phyloP scores from a whole-genome alignment of 2,329 filamentous ascomycete species.

The Biscogniauxia mediterranea region DNA sequence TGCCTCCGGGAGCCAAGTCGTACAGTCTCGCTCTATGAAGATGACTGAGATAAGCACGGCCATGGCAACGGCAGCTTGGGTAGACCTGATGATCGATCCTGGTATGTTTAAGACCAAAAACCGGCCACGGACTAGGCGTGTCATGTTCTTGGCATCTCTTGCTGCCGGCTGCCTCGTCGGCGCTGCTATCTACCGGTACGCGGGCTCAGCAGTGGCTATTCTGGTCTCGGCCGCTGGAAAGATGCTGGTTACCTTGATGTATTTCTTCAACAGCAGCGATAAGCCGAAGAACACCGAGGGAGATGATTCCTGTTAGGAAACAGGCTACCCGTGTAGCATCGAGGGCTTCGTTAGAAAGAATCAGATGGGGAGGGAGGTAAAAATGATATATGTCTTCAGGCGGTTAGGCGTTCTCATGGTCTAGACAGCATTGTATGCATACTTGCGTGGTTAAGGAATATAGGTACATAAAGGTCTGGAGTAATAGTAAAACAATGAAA shows the following conservation, averaged over 20 bases:
- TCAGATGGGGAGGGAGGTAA: too few relatives aligned
- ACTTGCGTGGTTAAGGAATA: too few relatives aligned
- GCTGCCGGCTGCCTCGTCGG: conserved; percentile 50
- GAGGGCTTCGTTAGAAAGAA: too few relatives aligned
- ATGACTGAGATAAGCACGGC: conserved; percentile 63
- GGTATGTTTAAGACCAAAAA: conserved; percentile 47
- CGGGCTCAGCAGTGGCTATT: conserved; percentile 43
- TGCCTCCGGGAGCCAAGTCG: conserved; percentile 58
- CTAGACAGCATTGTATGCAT: too few relatives aligned
- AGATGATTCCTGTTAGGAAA: conserved; percentile 17
- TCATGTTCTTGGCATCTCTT: conserved; percentile 48
- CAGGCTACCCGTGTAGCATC: background rate
- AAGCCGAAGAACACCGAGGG: conserved; percentile 23
- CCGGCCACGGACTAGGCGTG: conserved; percentile 47
- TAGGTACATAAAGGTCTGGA: too few relatives aligned
- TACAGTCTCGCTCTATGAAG: conserved; percentile 51
- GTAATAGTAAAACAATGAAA: too few relatives aligned
- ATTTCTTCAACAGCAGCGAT: conserved; percentile 41
- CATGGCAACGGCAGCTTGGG: conserved; percentile 63
- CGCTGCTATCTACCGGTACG: conserved; percentile 45
- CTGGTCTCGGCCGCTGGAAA: conserved; percentile 46
- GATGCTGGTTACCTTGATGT: conserved; percentile 43
- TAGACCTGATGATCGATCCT: conserved; percentile 58
- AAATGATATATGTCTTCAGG: too few relatives aligned
- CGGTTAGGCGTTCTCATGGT: too few relatives aligned